Base-by-base conservation (phyloP, 768 basidiomycete species). In the Russula sp. region DNA sequence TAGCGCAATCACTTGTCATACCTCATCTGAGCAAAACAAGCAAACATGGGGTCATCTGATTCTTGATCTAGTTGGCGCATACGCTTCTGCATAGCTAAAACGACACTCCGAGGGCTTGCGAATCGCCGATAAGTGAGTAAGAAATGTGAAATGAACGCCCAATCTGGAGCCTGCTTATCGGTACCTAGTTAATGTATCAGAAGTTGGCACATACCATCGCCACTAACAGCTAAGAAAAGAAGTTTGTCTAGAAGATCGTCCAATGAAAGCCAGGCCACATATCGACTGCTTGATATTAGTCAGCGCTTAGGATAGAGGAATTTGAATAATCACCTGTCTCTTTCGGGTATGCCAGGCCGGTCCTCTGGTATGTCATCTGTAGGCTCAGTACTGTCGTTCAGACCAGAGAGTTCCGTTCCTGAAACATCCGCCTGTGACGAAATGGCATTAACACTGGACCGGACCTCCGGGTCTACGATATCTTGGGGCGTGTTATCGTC, bases 11-110 rank as follows among this genome's bases (percentile, higher is more conserved):
- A 27, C 60, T 37, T 8, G 27, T 59, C 73, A 32, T 68, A 90
- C 91, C 87, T 84, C 89, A 93, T 91, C 72, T 94, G 91, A 7
- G 89, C 90, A 73, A 87, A 93, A 68, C 86, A 88, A 8, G 89
- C 89, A 74, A 93, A 88, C 84, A 92, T 87, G 0, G 88, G 87
- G 75, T 94, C 90, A 7, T 84, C 84, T 13, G 82, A 80, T 18
- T 86, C 83, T 58, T 82, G 82, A 69, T 88, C 87, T 14, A 94
- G 76, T 66, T 87, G 84, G 39, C 88, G 83, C 82, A 93, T 87
- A 52, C 89, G 85, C 70, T 91, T 89, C 73, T 92, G 89, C 87
- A 94, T 91, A 6, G 89, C 87, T 50, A 92, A 77, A n/a, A 94
- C 77, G 18, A 94, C 76, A 62, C 81, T 86, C 47, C 91, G 83